Conservation (phyloP, 352 stramenopile genomes). For the Pythium chondricola region DNA sequence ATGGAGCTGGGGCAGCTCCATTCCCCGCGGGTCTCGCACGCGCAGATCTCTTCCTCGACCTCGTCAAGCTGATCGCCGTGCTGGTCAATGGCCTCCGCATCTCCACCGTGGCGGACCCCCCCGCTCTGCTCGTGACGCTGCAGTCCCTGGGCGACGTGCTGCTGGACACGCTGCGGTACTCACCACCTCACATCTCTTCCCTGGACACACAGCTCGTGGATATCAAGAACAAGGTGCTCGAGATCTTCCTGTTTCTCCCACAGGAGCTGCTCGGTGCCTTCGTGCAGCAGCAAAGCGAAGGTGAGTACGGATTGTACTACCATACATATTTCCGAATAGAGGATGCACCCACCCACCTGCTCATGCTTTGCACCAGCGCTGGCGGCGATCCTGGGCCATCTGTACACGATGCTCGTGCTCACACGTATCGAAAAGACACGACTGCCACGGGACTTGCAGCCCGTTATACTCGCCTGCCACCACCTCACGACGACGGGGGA, state of each 20-base stretch:
- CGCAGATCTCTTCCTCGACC: constrained; percentile 32
- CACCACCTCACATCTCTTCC: constrained; percentile 22
- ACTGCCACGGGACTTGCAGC: constrained; percentile 38
- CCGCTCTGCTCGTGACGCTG: constrained; percentile 8
- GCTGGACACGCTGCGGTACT: constrained; percentile 32
- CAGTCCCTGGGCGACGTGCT: constrained; percentile 34
- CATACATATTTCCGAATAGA: too few relatives aligned
- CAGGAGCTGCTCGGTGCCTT: constrained; percentile 34
- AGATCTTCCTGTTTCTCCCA: constrained; percentile 63
- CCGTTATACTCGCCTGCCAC: constrained; percentile 57
- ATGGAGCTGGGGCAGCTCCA: constrained; percentile 4
- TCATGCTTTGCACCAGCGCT: constrained; percentile 8
- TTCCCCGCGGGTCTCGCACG: constrained; percentile 20
- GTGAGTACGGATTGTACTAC: neutral
- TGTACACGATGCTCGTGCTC: constrained; percentile 46
- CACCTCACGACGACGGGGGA: constrained; percentile 40
- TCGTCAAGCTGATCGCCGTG: constrained; percentile 54
- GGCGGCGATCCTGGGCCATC: constrained; percentile 32
- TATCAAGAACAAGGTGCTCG: constrained; percentile 55
- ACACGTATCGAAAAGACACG: constrained; percentile 59
- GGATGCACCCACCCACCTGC: too few relatives aligned
- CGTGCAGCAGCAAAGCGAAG: constrained; percentile 29
- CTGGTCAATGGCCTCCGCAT: constrained; percentile 43
- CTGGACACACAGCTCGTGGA: constrained; percentile 28
- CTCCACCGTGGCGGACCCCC: neutral